Conservation (phyloP, 2,329 filamentous ascomycete species). For the Colletotrichum echinochloae region DNA sequence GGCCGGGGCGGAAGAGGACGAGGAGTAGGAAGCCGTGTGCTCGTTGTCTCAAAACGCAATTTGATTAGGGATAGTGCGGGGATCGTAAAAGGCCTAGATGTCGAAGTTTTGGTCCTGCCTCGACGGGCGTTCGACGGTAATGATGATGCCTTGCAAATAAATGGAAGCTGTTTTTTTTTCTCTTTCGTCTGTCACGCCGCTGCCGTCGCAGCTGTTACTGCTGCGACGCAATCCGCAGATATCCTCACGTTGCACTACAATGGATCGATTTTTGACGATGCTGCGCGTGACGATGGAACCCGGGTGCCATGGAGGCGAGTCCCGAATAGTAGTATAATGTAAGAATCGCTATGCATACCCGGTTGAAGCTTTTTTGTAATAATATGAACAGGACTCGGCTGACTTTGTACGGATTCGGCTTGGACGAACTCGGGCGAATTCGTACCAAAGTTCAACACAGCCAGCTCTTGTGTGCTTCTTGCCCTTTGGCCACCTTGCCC, state of each 20-base stretch:
- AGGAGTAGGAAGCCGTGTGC: conserved; percentile 40
- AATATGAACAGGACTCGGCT: no score
- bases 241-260: not conserved
- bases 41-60: conserved; percentile 19
- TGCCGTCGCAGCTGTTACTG: not conserved
- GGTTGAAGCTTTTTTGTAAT: no score
- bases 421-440: no score
- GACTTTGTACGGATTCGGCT: no score
- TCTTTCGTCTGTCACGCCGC: conserved; percentile 38
- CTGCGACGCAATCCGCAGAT: not conserved
- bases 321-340: no score
- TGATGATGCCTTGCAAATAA: conserved; percentile 42
- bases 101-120: conserved; percentile 39
- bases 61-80: conserved; percentile 34
- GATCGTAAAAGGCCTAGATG: conserved; percentile 42
- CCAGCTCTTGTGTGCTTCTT: no score
- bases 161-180: conserved; percentile 40
- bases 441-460: no score
- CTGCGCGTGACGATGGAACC: not conserved
- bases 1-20: conserved; percentile 42
- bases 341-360: no score
- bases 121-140: conserved; percentile 43
- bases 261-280: not conserved
- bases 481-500: no score
- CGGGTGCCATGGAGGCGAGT: not conserved